Evolutionary conservation across 768 basidiomycete species (phyloP).

Genomic region (Rhodotorula taiwanensis): DNA sequence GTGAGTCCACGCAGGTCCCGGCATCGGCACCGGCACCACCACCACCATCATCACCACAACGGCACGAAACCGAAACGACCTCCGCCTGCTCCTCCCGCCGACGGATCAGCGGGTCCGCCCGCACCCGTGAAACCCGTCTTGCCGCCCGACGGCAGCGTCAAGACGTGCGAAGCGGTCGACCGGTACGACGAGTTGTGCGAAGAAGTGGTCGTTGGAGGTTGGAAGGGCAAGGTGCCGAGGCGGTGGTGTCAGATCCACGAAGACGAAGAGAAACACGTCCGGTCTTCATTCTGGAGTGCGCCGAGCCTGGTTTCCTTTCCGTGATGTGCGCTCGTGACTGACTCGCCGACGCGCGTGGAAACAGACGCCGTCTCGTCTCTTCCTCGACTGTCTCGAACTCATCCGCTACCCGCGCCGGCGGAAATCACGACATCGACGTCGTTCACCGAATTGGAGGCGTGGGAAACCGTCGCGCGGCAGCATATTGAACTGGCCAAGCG

Average conservation of each 20-base stretch:
- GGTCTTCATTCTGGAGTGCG: conserved; percentile 26
- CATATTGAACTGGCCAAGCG: conserved; percentile 18
- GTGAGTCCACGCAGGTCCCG: too few relatives aligned
- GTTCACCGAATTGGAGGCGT: conserved; percentile 23
- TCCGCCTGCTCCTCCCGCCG: conserved; percentile 3
- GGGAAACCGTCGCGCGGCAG: conserved; percentile 24
- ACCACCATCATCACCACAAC: not conserved
- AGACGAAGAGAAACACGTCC: conserved; percentile 29
- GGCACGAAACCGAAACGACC: conserved; percentile 7
- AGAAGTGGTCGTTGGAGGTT: conserved; percentile 31
- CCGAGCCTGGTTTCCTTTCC: not conserved
- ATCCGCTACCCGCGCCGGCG: conserved; percentile 11
- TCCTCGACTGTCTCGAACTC: conserved; percentile 16
- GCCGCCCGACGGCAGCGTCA: conserved; percentile 23
- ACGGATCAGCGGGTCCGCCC: not conserved
- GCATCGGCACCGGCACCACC: not conserved
- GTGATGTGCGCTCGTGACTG: not conserved
- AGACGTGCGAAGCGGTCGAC: conserved; percentile 29
- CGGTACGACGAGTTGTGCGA: conserved; percentile 27
- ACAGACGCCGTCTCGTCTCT: conserved; percentile 29
- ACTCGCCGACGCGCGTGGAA: not conserved
- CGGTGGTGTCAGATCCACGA: conserved; percentile 31
- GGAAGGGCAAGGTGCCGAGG: conserved; percentile 31
- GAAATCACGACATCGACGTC: conserved; percentile 22
- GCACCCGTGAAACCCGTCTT: conserved; percentile 1